Base-by-base conservation (phyloP, 495 filamentous ascomycete genomes). In the Emericellopsis terricola region DNA sequence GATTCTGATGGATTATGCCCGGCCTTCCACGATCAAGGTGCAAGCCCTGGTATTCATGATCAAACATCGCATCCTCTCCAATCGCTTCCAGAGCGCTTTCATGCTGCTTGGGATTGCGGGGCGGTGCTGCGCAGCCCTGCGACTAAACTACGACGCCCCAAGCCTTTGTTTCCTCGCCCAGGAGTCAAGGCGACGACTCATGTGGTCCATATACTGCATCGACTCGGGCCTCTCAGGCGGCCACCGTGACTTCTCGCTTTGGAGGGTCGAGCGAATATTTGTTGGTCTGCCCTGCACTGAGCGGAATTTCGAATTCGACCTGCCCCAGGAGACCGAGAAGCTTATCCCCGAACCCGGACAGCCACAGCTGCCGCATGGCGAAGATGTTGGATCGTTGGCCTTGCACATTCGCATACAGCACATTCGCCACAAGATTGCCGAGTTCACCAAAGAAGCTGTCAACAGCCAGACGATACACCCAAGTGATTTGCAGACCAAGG, bases 121-220 rank as follows among this genome's bases (percentile, higher is more conserved):
- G 14, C 57, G 62, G 4, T 64, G 62, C 40, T 61, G 61, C 16
- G 55, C 55, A 10, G 61, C 54, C 2, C 52, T 65, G 15, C 53
- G 62, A 0, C 48, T 67, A 2, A 62, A 63, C 48, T 55, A 62
- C 34, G 62, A 67, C 38, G 58, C 59, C 29, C 45, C 58, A 13
- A 51, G 50, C 23, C 43, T 67, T 19, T 61, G 61, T 40, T 67
- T 65, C 36, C 45, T 67, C 5, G 61, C 61, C 2, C 52, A 52
- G 16, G 62, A 67, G 44, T 60, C 58, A 1, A 52, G 61, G n/a
- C 53, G 62, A 29, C 50, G 62, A 9, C 47, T 67, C 19, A 63
- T 67, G 62, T 67, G 62, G 62, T 55, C 61, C 8, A 46, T 67
- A 8, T 52, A 59, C 41, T 63, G 62, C 37, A 59, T 64, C 37